Conservation (phyloP, 139 green algal species). For the Penium margaritaceum region DNA sequence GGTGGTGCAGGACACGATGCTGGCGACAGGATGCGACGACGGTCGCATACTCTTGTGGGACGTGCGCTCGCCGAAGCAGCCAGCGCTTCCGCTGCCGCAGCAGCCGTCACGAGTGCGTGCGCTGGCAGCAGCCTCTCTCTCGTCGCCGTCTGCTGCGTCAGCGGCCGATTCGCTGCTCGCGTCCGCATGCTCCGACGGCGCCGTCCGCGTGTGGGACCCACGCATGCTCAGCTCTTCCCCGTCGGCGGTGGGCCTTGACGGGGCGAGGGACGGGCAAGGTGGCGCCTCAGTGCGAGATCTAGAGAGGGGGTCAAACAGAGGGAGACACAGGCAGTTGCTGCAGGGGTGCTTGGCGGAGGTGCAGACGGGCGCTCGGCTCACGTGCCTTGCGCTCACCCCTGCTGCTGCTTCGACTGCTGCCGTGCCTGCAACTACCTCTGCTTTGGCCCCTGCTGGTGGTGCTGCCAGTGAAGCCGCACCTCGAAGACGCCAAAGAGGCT, state of each 20-base stretch:
- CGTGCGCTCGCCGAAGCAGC: neutral
- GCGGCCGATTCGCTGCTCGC: neutral
- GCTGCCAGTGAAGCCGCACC: too few relatives aligned
- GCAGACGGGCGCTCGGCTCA: constrained; percentile 4
- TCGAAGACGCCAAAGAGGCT: too few relatives aligned
- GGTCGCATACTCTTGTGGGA: neutral
- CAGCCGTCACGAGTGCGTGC: neutral
- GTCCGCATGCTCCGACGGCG: too few relatives aligned
- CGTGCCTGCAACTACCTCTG: too few relatives aligned
- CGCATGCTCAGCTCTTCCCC: neutral
- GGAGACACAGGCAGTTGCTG: too few relatives aligned
- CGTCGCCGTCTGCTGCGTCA: neutral
- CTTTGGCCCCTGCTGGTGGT: too few relatives aligned
- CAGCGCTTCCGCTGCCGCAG: neutral
- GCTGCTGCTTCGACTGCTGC: too few relatives aligned
- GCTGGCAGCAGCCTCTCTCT: neutral
- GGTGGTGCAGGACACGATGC: too few relatives aligned
- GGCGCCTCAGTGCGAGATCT: neutral
- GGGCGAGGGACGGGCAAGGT: neutral
- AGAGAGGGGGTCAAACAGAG: too few relatives aligned
- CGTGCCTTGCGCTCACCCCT: constrained; percentile 16
- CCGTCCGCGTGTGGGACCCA: constrained; percentile 17
- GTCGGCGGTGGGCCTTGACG: neutral
- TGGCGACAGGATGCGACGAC: constrained; percentile 4
- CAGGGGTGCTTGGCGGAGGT: constrained; percentile 2